These are phyloP conservation scores for Parietaria judaica DNA, from an alignment of 306 rosid genomes.

Conservation along the genomic window DNA sequence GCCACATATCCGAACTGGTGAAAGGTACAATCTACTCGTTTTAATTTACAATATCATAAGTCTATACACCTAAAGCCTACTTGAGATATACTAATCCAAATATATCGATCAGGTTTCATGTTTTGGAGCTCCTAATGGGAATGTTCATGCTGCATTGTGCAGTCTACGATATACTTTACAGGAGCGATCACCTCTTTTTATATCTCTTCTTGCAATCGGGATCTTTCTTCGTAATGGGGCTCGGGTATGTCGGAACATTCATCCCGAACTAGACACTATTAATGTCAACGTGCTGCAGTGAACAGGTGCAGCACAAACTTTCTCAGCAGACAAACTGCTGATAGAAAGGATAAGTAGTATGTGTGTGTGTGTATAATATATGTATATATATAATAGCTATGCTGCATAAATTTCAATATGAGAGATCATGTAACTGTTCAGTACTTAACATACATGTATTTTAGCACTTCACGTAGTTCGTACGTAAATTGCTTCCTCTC, in stretches of 20 bases:
- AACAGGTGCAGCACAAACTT: neutral
- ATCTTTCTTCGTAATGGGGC: conserved; percentile 51
- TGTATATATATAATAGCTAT: too few relatives aligned
- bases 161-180: conserved; percentile 34
- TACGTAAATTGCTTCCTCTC: too few relatives aligned
- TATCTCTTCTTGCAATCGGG: conserved; percentile 50
- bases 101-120: conserved; percentile 24
- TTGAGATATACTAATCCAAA: too few relatives aligned
- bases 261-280: conserved; percentile 27
- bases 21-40: conserved; percentile 22
- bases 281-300: neutral
- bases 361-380: neutral
- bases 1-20: conserved; percentile 21
- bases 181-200: conserved; percentile 41
- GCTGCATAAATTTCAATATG: too few relatives aligned
- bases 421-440: too few relatives aligned
- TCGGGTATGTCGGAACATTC: conserved; percentile 44
- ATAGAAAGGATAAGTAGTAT: neutral
- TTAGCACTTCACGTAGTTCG: too few relatives aligned
- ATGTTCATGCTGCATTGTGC: conserved; percentile 56
- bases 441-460: too few relatives aligned
- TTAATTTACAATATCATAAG: neutral
- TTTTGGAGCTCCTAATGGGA: conserved; percentile 54
- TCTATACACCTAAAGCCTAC: too few relatives aligned
- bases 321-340: neutral